Evolutionary conservation across 805 yeast genomes (phyloP), one percentile per base, ranked within the genome.

Genomic region (Ogataea dorogensis): DNA sequence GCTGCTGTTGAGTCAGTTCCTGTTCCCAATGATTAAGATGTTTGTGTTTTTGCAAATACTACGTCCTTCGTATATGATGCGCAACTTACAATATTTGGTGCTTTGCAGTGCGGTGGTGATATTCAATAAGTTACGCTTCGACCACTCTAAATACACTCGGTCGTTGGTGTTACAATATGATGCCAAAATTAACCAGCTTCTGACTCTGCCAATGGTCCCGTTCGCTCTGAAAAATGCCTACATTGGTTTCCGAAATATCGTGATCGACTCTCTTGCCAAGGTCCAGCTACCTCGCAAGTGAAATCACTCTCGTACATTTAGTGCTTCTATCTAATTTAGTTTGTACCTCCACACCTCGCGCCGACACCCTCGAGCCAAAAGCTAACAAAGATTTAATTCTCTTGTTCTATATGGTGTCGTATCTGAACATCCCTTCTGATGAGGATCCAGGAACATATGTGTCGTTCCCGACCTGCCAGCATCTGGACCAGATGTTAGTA

Each of bases 111-210:
- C 68, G 14, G 78, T 77, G 50, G 50, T 72, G 13, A 55, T 70
- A 14, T 82, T 82, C 58, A 64, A 78, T 59, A 79, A 79, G 59
- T 53, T 78, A 38, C 71, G 88, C 56, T 81, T 61, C 49, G 70
- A 71, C 50, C 77, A 75, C 49, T 76, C 76, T 28, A 67, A 68
- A 33, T 70, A 72, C 42, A 77, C 82, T 36, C 71, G 79, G 51
- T 49, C 61, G 7, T 58, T 79, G 7, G 57, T 79, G 28, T 59
- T 61, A 10, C 70, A 70, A 34, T 69, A 71, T 47, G 74, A 78
- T 40, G 48, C 56, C 37, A 64, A 59, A 43, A 51, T 70, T 13
- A 70, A 64, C 40, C 61, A 54, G 27, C 32, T 71, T 12, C 54
- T 52, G 44, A 46, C 61, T 26, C 48, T 50, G 24, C 66, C 65